Evolutionary conservation across 2,329 filamentous ascomycete species (phyloP).

Genomic region (Aureobasidium subglaciale): DNA sequence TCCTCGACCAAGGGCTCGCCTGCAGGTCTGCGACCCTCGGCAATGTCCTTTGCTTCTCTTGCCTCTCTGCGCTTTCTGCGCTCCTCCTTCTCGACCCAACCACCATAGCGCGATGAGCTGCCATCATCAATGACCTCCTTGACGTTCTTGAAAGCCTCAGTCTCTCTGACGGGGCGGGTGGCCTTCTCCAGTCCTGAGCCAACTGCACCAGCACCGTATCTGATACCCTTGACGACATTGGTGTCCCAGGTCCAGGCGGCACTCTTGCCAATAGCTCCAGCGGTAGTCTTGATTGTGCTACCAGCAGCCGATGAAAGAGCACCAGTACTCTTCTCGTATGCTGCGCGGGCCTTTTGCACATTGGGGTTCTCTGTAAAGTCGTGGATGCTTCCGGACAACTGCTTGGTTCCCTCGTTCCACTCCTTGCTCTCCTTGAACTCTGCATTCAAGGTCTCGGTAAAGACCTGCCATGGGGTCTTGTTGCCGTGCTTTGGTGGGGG

Average conservation of each 20-base stretch:
- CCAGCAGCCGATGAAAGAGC: slow-evolving; percentile 73
- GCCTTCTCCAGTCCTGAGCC: slow-evolving; percentile 85
- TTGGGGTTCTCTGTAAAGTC: slow-evolving; percentile 91
- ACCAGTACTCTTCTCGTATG: slow-evolving; percentile 79
- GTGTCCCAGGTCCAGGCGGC: slow-evolving; percentile 98
- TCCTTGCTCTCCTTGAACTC: slow-evolving; percentile 98
- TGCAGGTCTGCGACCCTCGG: slow-evolving; percentile 33
- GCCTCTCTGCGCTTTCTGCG: slow-evolving; percentile 70
- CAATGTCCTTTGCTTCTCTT: slow-evolving; percentile 56
- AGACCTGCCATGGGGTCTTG: slow-evolving; percentile 98
- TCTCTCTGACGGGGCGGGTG: slow-evolving; percentile 89
- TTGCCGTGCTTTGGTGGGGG: slow-evolving; percentile 95
- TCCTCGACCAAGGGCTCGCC: slow-evolving; percentile 69
- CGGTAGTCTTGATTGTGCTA: slow-evolving; percentile 77
- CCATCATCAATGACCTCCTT: slow-evolving; percentile 97
- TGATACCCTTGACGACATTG: slow-evolving; percentile 79
- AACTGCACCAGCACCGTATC: slow-evolving; percentile 78
- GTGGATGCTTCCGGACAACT: slow-evolving; percentile 78
- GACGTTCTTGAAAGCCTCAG: slow-evolving; percentile 85
- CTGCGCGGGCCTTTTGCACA: slow-evolving; percentile 75
- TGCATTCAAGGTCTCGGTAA: slow-evolving; percentile 87
- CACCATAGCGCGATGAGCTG: slow-evolving; percentile 89
- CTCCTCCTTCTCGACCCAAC: slow-evolving; percentile 96
- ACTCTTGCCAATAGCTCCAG: slow-evolving; percentile 78
- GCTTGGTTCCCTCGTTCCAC: slow-evolving; percentile 98